Evolutionary conservation across 306 rosid genomes (phyloP).

Genomic region (Quercus berberidifolia): DNA sequence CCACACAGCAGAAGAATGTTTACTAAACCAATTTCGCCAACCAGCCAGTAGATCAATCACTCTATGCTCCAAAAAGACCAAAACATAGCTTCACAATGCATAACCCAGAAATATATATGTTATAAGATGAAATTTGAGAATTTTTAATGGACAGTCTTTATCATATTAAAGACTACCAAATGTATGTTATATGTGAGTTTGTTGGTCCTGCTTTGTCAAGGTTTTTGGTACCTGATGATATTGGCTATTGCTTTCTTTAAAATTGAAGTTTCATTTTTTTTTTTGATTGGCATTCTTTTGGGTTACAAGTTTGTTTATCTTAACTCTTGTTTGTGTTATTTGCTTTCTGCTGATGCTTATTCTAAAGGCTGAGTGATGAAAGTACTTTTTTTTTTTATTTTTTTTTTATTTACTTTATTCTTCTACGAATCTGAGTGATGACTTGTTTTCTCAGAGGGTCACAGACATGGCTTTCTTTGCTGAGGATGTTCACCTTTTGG

Average conservation of each 20-base stretch:
- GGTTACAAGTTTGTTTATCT: neutral
- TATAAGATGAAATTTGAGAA: neutral
- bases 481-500: slow-evolving; percentile 98
- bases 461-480: slow-evolving; percentile 98
- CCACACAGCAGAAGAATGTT: too few relatives aligned
- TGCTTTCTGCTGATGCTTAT: neutral
- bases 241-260: neutral
- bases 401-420: neutral
- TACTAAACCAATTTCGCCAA: too few relatives aligned
- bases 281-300: neutral
- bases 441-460: slow-evolving; percentile 74
- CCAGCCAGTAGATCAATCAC: too few relatives aligned
- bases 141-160: neutral
- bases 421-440: slow-evolving; percentile 11
- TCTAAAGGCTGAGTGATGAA: neutral
- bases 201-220: neutral
- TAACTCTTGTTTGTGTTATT: neutral
- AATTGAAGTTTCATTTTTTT: neutral
- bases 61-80: too few relatives aligned
- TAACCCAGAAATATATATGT: too few relatives aligned
- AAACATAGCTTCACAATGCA: too few relatives aligned
- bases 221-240: neutral
- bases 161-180: neutral
- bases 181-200: neutral
- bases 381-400: neutral